phyloP scores from a whole-genome alignment of 768 basidiomycete species.

The Phylloporus scabripes region DNA sequence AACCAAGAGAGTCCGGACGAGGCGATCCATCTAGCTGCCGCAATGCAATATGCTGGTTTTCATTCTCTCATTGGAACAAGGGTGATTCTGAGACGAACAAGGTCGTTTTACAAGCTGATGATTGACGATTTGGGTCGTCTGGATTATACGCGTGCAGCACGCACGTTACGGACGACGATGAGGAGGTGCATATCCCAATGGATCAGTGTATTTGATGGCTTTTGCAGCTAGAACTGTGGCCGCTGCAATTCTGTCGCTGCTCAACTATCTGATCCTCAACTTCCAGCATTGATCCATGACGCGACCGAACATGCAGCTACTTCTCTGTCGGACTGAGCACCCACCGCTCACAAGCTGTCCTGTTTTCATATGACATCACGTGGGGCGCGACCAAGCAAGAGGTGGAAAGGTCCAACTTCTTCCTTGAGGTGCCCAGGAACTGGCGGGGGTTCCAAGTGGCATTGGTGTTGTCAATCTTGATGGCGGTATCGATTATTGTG shows the following conservation, averaged over 20 bases:
- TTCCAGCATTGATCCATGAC: constrained; percentile 33
- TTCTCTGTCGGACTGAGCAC: constrained; percentile 53
- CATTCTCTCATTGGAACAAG: too few relatives aligned
- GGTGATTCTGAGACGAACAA: too few relatives aligned
- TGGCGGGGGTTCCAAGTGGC: constrained; percentile 69
- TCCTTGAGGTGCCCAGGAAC: constrained; percentile 83
- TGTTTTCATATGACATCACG: constrained; percentile 54
- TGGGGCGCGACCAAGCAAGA: constrained; percentile 72
- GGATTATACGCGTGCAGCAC: too few relatives aligned
- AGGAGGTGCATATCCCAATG: too few relatives aligned
- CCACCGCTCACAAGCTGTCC: constrained; percentile 47
- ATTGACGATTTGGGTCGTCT: too few relatives aligned
- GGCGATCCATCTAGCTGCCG: constrained; percentile 42
- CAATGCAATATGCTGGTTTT: too few relatives aligned
- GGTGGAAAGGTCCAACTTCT: constrained; percentile 88
- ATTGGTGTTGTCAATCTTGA: constrained; percentile 47
- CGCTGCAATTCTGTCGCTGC: constrained; percentile 55
- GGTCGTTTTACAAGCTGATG: too few relatives aligned
- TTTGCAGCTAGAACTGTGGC: constrained; percentile 53
- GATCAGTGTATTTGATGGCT: not conserved
- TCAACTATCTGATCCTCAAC: constrained; percentile 77
- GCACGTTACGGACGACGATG: too few relatives aligned
- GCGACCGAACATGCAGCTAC: constrained; percentile 22
- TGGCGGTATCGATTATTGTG: constrained; percentile 51
- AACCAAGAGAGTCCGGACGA: too few relatives aligned